A percentile compares a stretch with the other conserved stretches of the same genome.
These are phyloP conservation scores for Erythrophleum ivorense DNA, from an alignment of 331 rosid genomes.

Conservation along the genomic window DNA sequence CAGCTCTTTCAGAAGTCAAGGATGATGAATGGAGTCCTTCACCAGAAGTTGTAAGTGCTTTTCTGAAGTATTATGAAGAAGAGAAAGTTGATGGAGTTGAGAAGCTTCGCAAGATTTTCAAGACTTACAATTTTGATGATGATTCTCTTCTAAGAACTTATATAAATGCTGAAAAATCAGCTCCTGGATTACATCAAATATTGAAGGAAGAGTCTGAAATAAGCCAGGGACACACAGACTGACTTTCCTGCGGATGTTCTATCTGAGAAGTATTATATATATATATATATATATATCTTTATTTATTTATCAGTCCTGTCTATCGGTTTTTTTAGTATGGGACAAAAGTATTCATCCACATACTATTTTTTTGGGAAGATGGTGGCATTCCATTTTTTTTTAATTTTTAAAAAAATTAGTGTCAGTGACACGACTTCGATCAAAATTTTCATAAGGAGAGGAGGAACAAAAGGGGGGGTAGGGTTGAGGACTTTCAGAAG, in stretches of 20 bases:
- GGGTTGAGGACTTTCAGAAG: too few relatives aligned
- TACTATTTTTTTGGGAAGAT: too few relatives aligned
- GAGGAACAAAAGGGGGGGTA: too few relatives aligned
- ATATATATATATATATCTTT: too few relatives aligned
- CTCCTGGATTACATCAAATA: background rate
- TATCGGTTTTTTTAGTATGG: too few relatives aligned
- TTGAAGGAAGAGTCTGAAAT: background rate
- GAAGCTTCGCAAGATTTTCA: constrained; percentile 61
- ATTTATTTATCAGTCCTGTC: too few relatives aligned
- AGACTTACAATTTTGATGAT: constrained; percentile 53
- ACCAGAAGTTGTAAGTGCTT: constrained; percentile 46
- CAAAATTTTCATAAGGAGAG: too few relatives aligned
- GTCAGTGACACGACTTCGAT: too few relatives aligned
- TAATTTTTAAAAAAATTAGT: too few relatives aligned
- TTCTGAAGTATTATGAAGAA: constrained; percentile 67
- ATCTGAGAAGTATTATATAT: too few relatives aligned
- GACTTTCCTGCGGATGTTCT: background rate
- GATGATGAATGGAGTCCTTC: constrained; percentile 56
- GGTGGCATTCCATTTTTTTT: too few relatives aligned
- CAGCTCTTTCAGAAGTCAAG: constrained; percentile 51
- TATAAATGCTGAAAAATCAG: background rate
- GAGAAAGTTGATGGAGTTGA: constrained; percentile 64
- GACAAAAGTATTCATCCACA: too few relatives aligned
- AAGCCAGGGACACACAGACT: background rate
- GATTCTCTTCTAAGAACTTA: background rate